A percentile compares a stretch with the other conserved stretches of the same genome.
phyloP scores from a whole-genome alignment of 169 alveolate genomes.

The Plasmodium yoelii region DNA sequence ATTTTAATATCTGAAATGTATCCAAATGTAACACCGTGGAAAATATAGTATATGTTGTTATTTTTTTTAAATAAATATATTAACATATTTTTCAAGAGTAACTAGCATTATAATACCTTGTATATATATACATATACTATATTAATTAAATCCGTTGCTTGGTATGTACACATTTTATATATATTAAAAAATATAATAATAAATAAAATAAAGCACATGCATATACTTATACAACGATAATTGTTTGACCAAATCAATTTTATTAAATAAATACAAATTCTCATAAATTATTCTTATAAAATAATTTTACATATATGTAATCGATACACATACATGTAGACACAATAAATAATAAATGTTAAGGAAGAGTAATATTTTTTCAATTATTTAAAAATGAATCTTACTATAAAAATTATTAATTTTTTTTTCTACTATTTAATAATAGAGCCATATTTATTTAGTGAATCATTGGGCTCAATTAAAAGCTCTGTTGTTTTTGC shows the following conservation, averaged over 20 bases:
- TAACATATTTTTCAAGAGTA: not conserved
- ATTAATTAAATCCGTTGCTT: not conserved
- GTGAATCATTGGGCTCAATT: not conserved
- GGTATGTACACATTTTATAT: slow-evolving; percentile 33
- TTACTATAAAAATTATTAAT: slow-evolving; percentile 20
- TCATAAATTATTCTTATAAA: not conserved
- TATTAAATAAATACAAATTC: not conserved
- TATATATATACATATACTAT: not conserved
- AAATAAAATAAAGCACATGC: slow-evolving; percentile 1
- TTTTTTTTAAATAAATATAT: not conserved
- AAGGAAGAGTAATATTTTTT: not conserved
- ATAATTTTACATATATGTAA: slow-evolving; percentile 1
- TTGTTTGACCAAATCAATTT: not conserved
- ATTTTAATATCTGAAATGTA: too few relatives aligned
- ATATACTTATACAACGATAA: not conserved
- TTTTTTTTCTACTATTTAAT: slow-evolving; percentile 21
- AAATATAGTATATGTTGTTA: not conserved
- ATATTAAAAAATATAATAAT: not conserved
- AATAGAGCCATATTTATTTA: slow-evolving; percentile 23
- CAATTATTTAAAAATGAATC: slow-evolving; percentile 23
- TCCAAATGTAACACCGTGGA: too few relatives aligned
- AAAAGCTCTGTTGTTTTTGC: slow-evolving; percentile 7
- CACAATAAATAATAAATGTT: slow-evolving; percentile 4
- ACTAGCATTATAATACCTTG: not conserved
- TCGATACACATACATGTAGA: slow-evolving; percentile 4